These are phyloP conservation scores for Amaranthus hypochondriacus DNA, from an alignment of 148 eudicot species.

Conservation along the genomic window DNA sequence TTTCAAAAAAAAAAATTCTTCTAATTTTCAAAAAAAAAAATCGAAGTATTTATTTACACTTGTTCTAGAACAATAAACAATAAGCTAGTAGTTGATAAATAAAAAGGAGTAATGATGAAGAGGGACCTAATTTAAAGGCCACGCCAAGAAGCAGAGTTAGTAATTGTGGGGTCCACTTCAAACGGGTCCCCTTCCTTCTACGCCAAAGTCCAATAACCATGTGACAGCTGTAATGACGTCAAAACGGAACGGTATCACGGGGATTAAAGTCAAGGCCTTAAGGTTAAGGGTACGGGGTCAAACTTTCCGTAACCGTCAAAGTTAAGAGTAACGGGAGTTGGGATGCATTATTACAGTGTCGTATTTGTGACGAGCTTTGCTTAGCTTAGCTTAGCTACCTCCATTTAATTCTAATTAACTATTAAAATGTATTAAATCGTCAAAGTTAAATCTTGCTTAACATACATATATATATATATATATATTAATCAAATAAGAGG, in stretches of 20 bases:
- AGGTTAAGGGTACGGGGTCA: not conserved
- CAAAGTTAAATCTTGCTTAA: too few relatives aligned
- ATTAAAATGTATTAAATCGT: too few relatives aligned
- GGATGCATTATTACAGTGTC: conserved; percentile 22
- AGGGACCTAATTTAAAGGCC: conserved; percentile 23
- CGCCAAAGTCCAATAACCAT: conserved; percentile 25
- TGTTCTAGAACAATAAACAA: too few relatives aligned
- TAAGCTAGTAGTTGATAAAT: too few relatives aligned
- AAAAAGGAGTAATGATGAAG: conserved; percentile 20
- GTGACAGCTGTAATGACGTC: conserved; percentile 18
- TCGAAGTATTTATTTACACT: too few relatives aligned
- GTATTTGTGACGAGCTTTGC: conserved; percentile 19
- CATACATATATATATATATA: too few relatives aligned
- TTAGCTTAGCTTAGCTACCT: too few relatives aligned
- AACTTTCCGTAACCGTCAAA: conserved; percentile 14
- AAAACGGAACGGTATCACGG: not conserved
- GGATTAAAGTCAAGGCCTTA: conserved; percentile 10
- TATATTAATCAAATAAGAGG: too few relatives aligned
- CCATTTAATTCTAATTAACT: too few relatives aligned
- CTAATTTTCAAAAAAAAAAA: too few relatives aligned
- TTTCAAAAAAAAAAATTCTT: too few relatives aligned
- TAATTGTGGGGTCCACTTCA: not conserved
- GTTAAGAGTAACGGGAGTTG: conserved; percentile 4
- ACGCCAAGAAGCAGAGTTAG: conserved; percentile 16
- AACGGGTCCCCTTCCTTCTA: conserved; percentile 24